Evolutionary conservation across 257 asterid genomes (phyloP), one percentile per base, ranked within the genome.

Genomic region (Schizonepeta tenuifolia): DNA sequence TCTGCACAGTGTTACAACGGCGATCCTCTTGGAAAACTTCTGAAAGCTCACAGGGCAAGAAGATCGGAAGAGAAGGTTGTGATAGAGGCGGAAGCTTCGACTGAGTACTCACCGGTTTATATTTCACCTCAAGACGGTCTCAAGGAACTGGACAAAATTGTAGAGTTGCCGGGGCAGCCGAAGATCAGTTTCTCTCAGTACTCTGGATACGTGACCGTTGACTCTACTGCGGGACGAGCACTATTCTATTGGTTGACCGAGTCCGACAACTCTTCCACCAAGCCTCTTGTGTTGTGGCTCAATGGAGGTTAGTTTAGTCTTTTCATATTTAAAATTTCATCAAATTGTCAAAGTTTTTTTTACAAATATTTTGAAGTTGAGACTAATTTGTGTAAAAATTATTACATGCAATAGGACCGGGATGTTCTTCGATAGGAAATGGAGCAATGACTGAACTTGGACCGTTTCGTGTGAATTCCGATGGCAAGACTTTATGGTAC

Each of bases 381-480:
- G 43, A 38, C 33, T 53, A 53, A 9, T 53, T 53, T 53, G 59
- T 10, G 31, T 9, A 0, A 22, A 22, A 9, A 20, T 2, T 9
- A 53, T 12, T 56, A 12, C 59, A 44, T 31, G 7, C 36, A 56
- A 56, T 70, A 84, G 95, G 96, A 5, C 91, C 96, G 4, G 93
- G 93, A 1, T 85, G 96, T 69, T 87, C 96, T 58, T 87, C 91
- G 8, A 54, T 89, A 0, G 93, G 88, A 11, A 44, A 44, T n/a
- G 96, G 96, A 12, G 91, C 85, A 9, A 75, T 89, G 89, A 73
- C 56, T 0, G 93, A 87, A 73, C 83, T 82, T 11, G 96, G 93
- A 18, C 93, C 93, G 0, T 85, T 89, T 58, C 81, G 90, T 4
- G 90, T 82, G 5, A 83, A 83, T 12, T 67, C 75, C 0, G 93